Conservation (phyloP, 257 asterid genomes). For the Solanum paucissectum region DNA sequence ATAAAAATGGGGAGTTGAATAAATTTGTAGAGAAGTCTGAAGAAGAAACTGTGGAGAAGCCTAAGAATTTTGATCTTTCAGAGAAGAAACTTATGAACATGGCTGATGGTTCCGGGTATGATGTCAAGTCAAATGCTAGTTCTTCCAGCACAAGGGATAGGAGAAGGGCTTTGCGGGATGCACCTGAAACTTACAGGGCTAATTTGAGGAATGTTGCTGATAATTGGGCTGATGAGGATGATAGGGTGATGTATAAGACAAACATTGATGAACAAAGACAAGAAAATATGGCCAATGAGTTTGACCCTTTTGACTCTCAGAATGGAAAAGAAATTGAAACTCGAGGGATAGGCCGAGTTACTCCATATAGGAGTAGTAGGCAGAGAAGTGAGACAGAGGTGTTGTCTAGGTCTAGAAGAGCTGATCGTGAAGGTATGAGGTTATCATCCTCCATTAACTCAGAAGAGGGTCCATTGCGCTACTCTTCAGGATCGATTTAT, state of each 20-base stretch:
- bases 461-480: neutral
- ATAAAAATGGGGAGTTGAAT: conserved; percentile 49
- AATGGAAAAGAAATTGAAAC: conserved; percentile 8
- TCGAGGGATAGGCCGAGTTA: conserved; percentile 6
- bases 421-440: conserved; percentile 12
- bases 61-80: conserved; percentile 21
- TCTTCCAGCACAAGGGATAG: conserved; percentile 44
- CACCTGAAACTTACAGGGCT: conserved; percentile 22
- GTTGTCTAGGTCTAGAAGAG: conserved; percentile 15
- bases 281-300: conserved; percentile 13
- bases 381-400: conserved; percentile 11
- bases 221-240: conserved; percentile 21
- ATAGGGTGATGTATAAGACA: conserved; percentile 7
- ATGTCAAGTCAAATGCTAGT: conserved; percentile 39
- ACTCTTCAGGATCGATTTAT: neutral
- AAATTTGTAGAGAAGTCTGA: conserved; percentile 42
- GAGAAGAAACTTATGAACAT: conserved; percentile 26
- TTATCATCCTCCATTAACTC: neutral
- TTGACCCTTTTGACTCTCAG: conserved; percentile 6
- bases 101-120: conserved; percentile 45
- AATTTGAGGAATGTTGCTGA: conserved; percentile 8
- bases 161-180: conserved; percentile 22
- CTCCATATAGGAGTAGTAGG: conserved; percentile 6
- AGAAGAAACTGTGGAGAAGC: conserved; percentile 43
- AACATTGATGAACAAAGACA: conserved; percentile 9